Conservation (phyloP, 179 eudicot genomes). For the Beta lomatogona region DNA sequence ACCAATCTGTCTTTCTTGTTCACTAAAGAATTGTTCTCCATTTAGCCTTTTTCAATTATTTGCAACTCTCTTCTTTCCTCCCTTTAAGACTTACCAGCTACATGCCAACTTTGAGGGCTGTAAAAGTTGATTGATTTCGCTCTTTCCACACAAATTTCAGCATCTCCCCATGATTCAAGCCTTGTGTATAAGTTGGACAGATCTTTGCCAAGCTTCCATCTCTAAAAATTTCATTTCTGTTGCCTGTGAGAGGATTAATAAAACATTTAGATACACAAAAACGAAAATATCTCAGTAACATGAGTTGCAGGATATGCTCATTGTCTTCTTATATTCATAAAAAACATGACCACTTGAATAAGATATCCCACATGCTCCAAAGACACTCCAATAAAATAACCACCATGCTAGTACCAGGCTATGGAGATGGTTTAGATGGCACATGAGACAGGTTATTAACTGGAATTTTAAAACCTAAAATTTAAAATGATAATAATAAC, state of each 20-base stretch:
- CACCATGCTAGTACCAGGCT: background rate
- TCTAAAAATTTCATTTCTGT: conserved; percentile 46
- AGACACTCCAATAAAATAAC: background rate
- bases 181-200: conserved; percentile 64
- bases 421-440: background rate
- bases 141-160: conserved; percentile 63
- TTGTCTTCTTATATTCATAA: background rate
- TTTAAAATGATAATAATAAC: background rate
- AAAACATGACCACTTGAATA: background rate
- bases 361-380: conserved; percentile 1
- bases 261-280: background rate
- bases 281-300: background rate
- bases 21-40: too few relatives aligned
- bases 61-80: background rate
- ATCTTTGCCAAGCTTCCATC: conserved; percentile 81
- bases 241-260: conserved; percentile 32
- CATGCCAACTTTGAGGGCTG: conserved; percentile 73
- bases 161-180: conserved; percentile 70
- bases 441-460: background rate
- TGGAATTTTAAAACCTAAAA: background rate
- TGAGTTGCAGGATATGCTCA: background rate
- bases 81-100: conserved; percentile 50
- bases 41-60: too few relatives aligned
- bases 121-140: conserved; percentile 50
- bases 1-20: too few relatives aligned